Base-by-base conservation (phyloP, 2,329 filamentous ascomycete species). In the Apiospora phragmitis region DNA sequence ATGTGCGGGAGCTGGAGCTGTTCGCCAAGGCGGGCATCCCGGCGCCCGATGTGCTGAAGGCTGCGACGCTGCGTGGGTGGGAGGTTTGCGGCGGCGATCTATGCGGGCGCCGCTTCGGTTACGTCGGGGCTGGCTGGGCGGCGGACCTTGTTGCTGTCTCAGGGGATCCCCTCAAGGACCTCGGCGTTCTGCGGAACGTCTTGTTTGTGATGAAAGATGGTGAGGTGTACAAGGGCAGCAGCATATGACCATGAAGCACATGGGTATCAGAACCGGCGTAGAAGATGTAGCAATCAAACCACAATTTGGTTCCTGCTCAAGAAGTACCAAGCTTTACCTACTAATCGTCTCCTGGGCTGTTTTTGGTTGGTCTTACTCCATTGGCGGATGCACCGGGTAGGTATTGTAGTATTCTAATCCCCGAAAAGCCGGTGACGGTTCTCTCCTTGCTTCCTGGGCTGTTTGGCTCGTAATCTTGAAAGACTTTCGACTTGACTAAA, bases 201-300 rank as follows among this genome's bases (percentile, higher is more conserved):
- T 80, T 76, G 68, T 88, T 88, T 75, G 87, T 89, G 24, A 89
- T 89, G 86, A 89, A 89, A 75, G 87, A 89, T 74, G 87, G 81
- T 0, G 81, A 75, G 67, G 79, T 88, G 11, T 88, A 85, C 81
- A 88, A 87, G 43, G 47, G 43, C 11, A 29, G 51, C 7, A 59
- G 11, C n/a, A n/a, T n/a, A 12, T 35, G 12, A 24, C n/a, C 47
- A 49, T n/a, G 21, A n/a, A 1, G 18, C 11, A 3, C 7, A 47
- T 47, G 18, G 43, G n/a, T n/a, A n/a, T n/a, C n/a, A n/a, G n/a
- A n/a, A n/a, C n/a, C 35, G 35, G 35, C 35, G 35, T 35, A 4
- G 8, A 35, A 35, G 35, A 4, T 8, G 4, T 35, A 35, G n/a
- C n/a, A n/a, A n/a, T n/a, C n/a, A n/a, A n/a, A n/a, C n/a, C n/a